Evolutionary conservation across 805 yeast genomes (phyloP).

Genomic region (Metschnikowia arizonensis): DNA sequence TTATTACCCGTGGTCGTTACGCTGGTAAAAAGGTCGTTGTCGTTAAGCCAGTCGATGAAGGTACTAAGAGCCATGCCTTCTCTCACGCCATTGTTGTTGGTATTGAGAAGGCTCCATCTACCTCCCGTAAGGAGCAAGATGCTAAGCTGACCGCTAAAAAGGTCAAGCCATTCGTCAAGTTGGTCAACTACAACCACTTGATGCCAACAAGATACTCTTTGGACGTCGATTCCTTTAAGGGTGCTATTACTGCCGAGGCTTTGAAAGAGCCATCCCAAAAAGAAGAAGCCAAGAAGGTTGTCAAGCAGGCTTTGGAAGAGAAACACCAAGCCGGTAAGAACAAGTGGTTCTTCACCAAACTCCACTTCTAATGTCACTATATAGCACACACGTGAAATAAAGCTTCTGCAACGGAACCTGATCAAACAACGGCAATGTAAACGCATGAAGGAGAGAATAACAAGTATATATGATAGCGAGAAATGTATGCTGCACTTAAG

Average conservation of each 20-base stretch:
- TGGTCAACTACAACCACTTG: slow-evolving; percentile 98
- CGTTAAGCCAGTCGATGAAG: slow-evolving; percentile 97
- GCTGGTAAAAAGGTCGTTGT: slow-evolving; percentile 99
- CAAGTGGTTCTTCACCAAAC: slow-evolving; percentile 99
- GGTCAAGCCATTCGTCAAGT: slow-evolving; percentile 98
- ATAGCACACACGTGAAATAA: slow-evolving; percentile 20
- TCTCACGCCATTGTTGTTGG: slow-evolving; percentile 99
- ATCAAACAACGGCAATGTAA: not conserved
- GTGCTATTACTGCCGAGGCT: slow-evolving; percentile 87
- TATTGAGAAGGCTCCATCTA: slow-evolving; percentile 96
- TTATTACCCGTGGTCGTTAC: slow-evolving; percentile 99
- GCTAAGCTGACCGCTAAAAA: slow-evolving; percentile 91
- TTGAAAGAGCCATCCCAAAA: slow-evolving; percentile 97
- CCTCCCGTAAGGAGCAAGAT: slow-evolving; percentile 92
- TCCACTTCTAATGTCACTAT: slow-evolving; percentile 63
- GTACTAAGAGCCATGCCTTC: slow-evolving; percentile 97
- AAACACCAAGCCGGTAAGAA: slow-evolving; percentile 99
- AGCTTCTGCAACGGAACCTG: slow-evolving; percentile 18
- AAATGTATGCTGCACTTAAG: too few relatives aligned
- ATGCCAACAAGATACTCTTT: slow-evolving; percentile 99
- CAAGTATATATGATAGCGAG: too few relatives aligned
- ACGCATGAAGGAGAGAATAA: not conserved
- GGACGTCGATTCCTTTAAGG: slow-evolving; percentile 93
- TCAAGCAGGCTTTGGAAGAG: slow-evolving; percentile 98
- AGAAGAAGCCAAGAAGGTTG: slow-evolving; percentile 98